Evolutionary conservation across 2,329 filamentous ascomycete genomes (phyloP).

Genomic region (Talaromyces rugulosus): DNA sequence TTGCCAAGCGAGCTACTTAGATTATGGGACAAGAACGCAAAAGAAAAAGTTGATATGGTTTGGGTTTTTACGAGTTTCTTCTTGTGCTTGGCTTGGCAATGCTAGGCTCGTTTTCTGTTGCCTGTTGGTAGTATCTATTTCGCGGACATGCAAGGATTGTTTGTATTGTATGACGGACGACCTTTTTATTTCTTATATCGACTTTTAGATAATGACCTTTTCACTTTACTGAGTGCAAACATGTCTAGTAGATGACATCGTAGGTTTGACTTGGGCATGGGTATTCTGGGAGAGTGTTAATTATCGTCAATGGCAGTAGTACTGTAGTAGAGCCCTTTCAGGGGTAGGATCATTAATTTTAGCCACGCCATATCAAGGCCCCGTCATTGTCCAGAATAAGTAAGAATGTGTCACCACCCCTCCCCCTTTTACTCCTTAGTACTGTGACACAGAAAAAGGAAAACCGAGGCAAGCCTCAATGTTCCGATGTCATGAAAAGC

Average conservation of each 20-base stretch:
- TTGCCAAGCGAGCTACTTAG: conserved; percentile 43
- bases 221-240: not conserved
- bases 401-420: not conserved
- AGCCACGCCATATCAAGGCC: not conserved
- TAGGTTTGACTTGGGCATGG: not conserved
- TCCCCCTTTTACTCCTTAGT: not conserved
- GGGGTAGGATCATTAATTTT: not conserved
- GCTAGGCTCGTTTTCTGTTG: not conserved
- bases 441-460: not conserved
- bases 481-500: not conserved
- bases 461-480: not conserved
- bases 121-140: conserved; percentile 7
- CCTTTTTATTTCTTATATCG: not conserved
- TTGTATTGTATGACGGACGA: conserved; percentile 5
- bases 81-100: conserved; percentile 20
- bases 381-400: not conserved
- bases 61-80: conserved; percentile 24
- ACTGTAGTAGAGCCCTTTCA: not conserved
- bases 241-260: not conserved
- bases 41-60: conserved; percentile 26
- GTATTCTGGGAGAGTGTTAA: too few species aligned
- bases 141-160: conserved; percentile 1
- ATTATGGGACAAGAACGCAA: conserved; percentile 14
- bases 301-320: not conserved
- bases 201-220: conserved; percentile 1